phyloP scores from a whole-genome alignment of 441 rosid species.

The Gossypium schwendimanii region DNA sequence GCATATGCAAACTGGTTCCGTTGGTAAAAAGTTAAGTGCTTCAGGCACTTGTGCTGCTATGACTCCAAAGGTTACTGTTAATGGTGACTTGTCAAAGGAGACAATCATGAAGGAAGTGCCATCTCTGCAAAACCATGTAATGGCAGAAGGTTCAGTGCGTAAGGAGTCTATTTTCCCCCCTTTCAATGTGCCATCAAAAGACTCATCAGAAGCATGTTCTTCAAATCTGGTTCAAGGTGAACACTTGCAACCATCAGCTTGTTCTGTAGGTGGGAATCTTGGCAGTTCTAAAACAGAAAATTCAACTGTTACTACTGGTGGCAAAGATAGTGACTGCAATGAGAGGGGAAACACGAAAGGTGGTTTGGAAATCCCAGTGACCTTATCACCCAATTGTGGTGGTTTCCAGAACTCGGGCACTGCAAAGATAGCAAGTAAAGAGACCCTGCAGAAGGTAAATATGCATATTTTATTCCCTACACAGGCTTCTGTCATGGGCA shows the following conservation, averaged over 20 bases:
- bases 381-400: conserved; percentile 5
- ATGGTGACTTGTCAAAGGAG: conserved; percentile 16
- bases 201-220: conserved; percentile 17
- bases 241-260: conserved; percentile 8
- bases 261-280: conserved; percentile 12
- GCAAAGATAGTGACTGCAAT: conserved; percentile 16
- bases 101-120: conserved; percentile 24
- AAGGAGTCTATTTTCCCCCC: conserved; percentile 13
- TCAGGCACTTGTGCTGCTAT: conserved; percentile 21
- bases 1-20: conserved; percentile 24
- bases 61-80: conserved; percentile 23
- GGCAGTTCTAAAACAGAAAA: conserved; percentile 19
- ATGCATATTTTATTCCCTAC: conserved; percentile 14
- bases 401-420: neutral
- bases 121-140: conserved; percentile 17
- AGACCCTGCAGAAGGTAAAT: conserved; percentile 34
- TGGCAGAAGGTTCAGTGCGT: neutral
- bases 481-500: neutral
- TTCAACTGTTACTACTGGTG: conserved; percentile 12
- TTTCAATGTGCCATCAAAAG: conserved; percentile 13
- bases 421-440: conserved; percentile 10
- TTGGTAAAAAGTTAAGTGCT: conserved; percentile 19
- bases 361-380: neutral
- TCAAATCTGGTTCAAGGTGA: conserved; percentile 15
- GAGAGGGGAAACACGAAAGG: conserved; percentile 10